These are phyloP conservation scores for Aechmea fasciata DNA, from an alignment of 176 grass and related monocot species.

Conservation along the genomic window DNA sequence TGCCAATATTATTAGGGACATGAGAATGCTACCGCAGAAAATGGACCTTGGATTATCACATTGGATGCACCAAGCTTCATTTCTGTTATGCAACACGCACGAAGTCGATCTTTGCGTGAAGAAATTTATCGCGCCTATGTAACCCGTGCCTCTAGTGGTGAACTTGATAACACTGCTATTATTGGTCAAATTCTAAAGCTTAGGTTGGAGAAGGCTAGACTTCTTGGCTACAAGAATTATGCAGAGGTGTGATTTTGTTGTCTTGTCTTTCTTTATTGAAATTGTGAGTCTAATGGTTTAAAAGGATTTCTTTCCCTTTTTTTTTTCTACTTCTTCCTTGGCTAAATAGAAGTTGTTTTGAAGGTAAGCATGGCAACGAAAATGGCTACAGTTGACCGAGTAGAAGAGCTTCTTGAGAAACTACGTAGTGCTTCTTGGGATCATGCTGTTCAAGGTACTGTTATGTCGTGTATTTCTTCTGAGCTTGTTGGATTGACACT, in stretches of 20 bases:
- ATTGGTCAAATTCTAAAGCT: conserved; percentile 71
- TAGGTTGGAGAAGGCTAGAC: conserved; percentile 81
- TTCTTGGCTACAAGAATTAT: conserved; percentile 91
- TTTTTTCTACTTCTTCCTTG: background rate
- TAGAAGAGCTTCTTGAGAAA: conserved; percentile 94
- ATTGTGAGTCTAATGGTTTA: background rate
- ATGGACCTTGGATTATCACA: conserved; percentile 91
- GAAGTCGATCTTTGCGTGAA: conserved; percentile 72
- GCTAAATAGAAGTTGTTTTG: conserved; percentile 18
- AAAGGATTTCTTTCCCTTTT: background rate
- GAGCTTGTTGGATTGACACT: background rate
- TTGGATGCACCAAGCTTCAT: conserved; percentile 80
- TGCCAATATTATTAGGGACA: conserved; percentile 46
- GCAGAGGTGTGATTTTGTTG: conserved; percentile 52
- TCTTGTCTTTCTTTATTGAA: background rate
- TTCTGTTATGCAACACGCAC: conserved; percentile 92
- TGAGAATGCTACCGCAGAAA: conserved; percentile 82
- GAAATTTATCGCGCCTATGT: conserved; percentile 83
- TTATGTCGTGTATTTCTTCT: conserved; percentile 9
- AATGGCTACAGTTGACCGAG: conserved; percentile 83
- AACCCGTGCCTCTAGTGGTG: conserved; percentile 64
- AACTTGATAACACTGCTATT: conserved; percentile 82
- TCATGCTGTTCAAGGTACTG: conserved; percentile 72
- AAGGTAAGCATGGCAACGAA: conserved; percentile 87
- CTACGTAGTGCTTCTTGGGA: conserved; percentile 88